These are phyloP conservation scores for Phytophthora ohioensis DNA, from an alignment of 352 stramenopile genomes.

Conservation along the genomic window DNA sequence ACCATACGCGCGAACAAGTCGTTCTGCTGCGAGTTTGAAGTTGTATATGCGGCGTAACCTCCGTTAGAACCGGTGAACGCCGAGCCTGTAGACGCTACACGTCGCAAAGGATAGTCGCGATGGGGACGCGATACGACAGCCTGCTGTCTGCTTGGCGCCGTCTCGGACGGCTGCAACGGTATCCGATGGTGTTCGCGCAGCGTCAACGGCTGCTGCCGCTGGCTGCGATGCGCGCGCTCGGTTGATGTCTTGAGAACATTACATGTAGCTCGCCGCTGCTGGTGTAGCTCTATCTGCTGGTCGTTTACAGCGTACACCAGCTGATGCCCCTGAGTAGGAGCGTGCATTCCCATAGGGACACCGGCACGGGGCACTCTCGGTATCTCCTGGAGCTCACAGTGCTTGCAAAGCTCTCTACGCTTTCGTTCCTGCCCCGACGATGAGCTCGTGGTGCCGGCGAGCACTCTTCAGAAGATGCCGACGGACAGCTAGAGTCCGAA, in stretches of 20 bases:
- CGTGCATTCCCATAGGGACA: constrained; percentile 14
- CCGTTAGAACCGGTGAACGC: not conserved
- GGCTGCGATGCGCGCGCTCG: constrained; percentile 11
- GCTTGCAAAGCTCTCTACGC: constrained; percentile 18
- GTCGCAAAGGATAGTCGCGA: constrained; percentile 17
- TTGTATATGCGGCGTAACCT: constrained; percentile 1
- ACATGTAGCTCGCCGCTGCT: constrained; percentile 3
- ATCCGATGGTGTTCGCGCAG: constrained; percentile 14
- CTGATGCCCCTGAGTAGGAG: constrained; percentile 9
- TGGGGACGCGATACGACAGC: constrained; percentile 3
- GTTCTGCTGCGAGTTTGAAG: constrained; percentile 13
- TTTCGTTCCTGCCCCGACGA: constrained; percentile 12
- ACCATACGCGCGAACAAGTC: constrained; percentile 38
- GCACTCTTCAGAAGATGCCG: constrained; percentile 24
- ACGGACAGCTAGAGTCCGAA: constrained; percentile 25
- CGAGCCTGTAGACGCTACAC: constrained; percentile 22
- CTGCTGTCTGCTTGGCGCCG: constrained; percentile 6
- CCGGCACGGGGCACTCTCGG: constrained; percentile 3
- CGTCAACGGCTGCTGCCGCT: constrained; percentile 28
- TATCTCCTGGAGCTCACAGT: constrained; percentile 13
- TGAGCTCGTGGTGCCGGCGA: not conserved
- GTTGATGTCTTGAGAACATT: constrained; percentile 25
- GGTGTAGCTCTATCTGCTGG: constrained; percentile 24
- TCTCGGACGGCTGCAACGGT: constrained; percentile 7
- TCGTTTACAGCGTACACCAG: constrained; percentile 24